These are phyloP conservation scores for Immersiporthe knoxdaviesiana DNA, from an alignment of 2,329 filamentous ascomycete species.

Conservation along the genomic window DNA sequence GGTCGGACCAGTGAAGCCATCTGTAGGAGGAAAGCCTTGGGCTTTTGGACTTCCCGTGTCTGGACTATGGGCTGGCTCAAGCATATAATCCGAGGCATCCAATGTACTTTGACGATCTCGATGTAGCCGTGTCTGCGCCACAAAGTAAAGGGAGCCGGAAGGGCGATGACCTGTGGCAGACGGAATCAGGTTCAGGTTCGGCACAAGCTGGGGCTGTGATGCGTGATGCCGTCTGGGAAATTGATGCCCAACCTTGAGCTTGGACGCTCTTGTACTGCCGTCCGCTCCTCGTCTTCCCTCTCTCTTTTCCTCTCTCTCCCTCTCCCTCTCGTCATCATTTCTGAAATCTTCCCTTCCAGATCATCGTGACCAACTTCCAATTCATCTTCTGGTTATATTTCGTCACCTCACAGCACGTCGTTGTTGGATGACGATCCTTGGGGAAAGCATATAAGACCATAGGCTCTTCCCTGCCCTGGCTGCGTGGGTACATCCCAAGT, in stretches of 20 bases:
- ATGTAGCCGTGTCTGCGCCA: conserved; percentile 25
- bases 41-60: not conserved
- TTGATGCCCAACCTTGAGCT: conserved; percentile 28
- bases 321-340: conserved; percentile 18
- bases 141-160: conserved; percentile 7
- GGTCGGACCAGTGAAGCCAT: not conserved
- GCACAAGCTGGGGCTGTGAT: conserved; percentile 5
- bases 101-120: not conserved
- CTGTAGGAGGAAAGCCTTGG: not conserved
- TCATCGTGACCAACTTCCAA: conserved; percentile 7
- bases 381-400: conserved; percentile 15
- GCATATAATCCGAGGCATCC: not conserved
- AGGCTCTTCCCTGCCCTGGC: conserved; percentile 7
- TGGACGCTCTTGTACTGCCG: conserved; percentile 7
- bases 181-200: conserved; percentile 15
- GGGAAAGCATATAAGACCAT: conserved; percentile 25
- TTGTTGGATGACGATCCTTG: conserved; percentile 4
- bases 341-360: not conserved
- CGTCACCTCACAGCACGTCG: conserved; percentile 21
- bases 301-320: not conserved
- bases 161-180: conserved; percentile 8
- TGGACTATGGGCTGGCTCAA: not conserved
- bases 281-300: conserved; percentile 15
- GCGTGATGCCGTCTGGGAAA: conserved; percentile 12
- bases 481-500: conserved; percentile 16